These are phyloP conservation scores for Lasiosphaeriaceae sp. DNA, from an alignment of 495 filamentous ascomycete species.

Conservation along the genomic window DNA sequence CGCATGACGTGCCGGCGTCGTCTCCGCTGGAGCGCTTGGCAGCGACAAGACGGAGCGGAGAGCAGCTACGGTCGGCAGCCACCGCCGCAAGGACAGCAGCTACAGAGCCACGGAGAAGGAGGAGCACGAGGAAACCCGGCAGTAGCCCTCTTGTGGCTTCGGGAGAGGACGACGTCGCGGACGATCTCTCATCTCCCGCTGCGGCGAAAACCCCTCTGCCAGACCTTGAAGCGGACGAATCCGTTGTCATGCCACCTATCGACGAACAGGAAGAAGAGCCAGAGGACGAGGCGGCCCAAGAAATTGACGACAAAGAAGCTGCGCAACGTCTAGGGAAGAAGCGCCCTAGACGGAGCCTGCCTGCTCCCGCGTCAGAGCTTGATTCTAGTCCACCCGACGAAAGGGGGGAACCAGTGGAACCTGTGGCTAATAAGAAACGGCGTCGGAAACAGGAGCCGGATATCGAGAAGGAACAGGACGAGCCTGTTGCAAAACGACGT, in stretches of 20 bases:
- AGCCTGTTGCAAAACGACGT: slow-evolving; percentile 31
- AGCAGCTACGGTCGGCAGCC: background rate
- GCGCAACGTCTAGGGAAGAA: slow-evolving; percentile 34
- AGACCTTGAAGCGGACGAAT: slow-evolving; percentile 10
- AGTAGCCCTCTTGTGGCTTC: slow-evolving; percentile 3
- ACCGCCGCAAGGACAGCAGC: background rate
- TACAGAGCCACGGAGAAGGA: background rate
- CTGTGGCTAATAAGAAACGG: slow-evolving; percentile 22
- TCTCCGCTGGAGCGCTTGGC: slow-evolving; percentile 37
- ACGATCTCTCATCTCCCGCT: background rate
- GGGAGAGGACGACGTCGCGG: slow-evolving; percentile 3
- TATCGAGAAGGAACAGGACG: background rate
- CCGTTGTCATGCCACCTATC: slow-evolving; percentile 1
- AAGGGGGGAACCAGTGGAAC: background rate
- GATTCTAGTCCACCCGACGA: slow-evolving; percentile 14
- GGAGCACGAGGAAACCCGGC: slow-evolving; percentile 11
- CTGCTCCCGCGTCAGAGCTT: slow-evolving; percentile 28
- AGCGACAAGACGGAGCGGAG: slow-evolving; percentile 21
- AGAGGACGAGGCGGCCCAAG: slow-evolving; percentile 22
- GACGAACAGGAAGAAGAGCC: slow-evolving; percentile 9
- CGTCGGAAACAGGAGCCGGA: slow-evolving; percentile 21
- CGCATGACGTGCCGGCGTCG: slow-evolving; percentile 26
- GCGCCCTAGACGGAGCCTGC: slow-evolving; percentile 31
- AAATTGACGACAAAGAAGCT: slow-evolving; percentile 31
- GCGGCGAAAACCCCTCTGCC: background rate